Percentiles rank a stretch among this genome's conserved stretches.
Evolutionary conservation across 2,329 filamentous ascomycete species (phyloP).

Genomic region (Pseudopithomyces maydicus): DNA sequence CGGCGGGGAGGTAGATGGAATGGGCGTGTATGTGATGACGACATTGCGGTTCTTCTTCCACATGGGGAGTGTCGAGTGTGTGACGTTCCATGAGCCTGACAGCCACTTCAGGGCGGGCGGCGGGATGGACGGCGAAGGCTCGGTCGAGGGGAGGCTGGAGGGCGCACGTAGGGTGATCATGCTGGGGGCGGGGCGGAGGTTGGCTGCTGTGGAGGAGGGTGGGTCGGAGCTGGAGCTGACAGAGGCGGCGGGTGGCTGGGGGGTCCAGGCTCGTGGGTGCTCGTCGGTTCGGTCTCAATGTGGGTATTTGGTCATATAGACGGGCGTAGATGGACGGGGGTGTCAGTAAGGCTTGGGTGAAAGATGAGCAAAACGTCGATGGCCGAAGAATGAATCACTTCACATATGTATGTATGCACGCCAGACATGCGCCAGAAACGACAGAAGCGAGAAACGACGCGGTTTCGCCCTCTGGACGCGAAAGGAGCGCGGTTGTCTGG

Average conservation of each 20-base stretch:
- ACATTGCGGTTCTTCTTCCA: conserved; percentile 83
- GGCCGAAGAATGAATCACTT: not conserved
- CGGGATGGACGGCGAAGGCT: conserved; percentile 20
- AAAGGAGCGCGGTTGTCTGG: no score
- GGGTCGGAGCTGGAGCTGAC: not conserved
- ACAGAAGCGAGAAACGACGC: no score
- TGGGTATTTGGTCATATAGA: no score
- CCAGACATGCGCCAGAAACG: not conserved
- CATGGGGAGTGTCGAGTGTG: conserved; percentile 59
- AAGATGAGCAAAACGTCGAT: not conserved
- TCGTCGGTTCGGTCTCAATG: no score
- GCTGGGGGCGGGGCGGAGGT: not conserved
- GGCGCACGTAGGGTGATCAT: conserved; percentile 35
- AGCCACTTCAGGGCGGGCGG: conserved; percentile 46
- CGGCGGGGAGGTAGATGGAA: conserved; percentile 27
- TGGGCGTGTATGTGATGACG: conserved; percentile 71
- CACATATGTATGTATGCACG: not conserved
- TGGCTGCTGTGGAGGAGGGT: not conserved
- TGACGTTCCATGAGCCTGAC: conserved; percentile 43
- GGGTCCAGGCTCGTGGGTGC: not conserved
- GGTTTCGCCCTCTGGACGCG: not conserved
- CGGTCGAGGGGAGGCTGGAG: conserved; percentile 23
- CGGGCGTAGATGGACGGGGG: no score
- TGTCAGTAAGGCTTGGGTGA: no score
- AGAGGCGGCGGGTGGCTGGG: not conserved